Base-by-base conservation (phyloP, 306 rosid species). In the Pyrus bretschneideri region DNA sequence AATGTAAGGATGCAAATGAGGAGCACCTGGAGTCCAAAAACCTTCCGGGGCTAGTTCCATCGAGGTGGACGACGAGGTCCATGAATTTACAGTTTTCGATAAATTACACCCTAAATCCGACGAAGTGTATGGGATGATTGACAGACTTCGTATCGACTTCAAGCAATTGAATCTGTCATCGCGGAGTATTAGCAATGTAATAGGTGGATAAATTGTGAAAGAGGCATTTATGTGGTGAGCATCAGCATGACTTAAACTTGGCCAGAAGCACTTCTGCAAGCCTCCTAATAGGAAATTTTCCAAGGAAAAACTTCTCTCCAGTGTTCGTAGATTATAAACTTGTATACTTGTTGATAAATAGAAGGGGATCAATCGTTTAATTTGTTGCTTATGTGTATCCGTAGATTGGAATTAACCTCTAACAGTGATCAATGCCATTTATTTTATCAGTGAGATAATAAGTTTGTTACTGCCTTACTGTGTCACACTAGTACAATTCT, bases 1-100 rank as follows among this genome's bases (percentile, higher is more conserved):
- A 84, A 78, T 67, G 72, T 84, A 67, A 84, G 97, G 86, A 51
- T 77, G 83, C 86, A 58, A 77, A 86, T 92, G 95, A 88, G 84
- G 85, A 85, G 61, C n/a, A 38, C 77, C 13, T n/a, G 96, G 91
- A 69, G 69, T 79, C n/a, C 89, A 87, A 55, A 94, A 91, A 76
- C 86, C 90, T 70, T 85, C 97, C 10, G 97, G 98, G 70, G 93
- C 93, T 70, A 93, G 98, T 82, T 87, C 87, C 71, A 85, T 90
- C 27, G 96, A 94, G 81, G 69, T 94, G 17, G 85, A 86, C 52
- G 86, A 91, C 46, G 88, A 81, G 83, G 85, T 94, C 57, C 90
- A 92, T 73, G 93, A 92, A 63, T 94, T 94, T 81, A 90, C 95
- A 4, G 96, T 79, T 13, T 81, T 84, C 17, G 96, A 94, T 78